Base-by-base conservation (phyloP, 2,329 filamentous ascomycete genomes). In the Diaporthe longicolla region DNA sequence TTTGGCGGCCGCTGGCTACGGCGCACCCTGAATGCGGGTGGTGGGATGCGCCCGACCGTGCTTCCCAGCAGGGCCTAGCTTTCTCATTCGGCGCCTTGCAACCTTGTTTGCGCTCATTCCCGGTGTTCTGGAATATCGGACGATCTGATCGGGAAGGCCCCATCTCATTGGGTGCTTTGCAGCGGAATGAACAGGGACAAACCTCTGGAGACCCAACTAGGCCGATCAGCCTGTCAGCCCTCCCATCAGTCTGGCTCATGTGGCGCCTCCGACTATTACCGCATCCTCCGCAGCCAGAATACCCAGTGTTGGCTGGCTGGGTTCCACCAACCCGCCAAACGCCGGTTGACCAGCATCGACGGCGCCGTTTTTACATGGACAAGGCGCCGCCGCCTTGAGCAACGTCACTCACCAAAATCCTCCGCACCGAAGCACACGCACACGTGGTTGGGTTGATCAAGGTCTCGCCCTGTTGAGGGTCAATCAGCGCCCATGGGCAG, bases 91-190 rank as follows among this genome's bases (percentile, higher is more conserved):
- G 68, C 45, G 45, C 57, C 66, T 59, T 59, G 57, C 52, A 55
- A 58, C 57, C 48, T 45, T 63, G 66, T 48, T 37, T 50, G 59
- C 55, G 55, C 65, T 71, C 45, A 63, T 63, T 69, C 59, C 61
- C 70, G 70, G 70, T 57, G 54, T 58, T 50, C 63, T 72, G 70
- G 45, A 72, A 43, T 72, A 72, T 72, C 61, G 37, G 73, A 74
- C 69, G 73, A 68, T 72, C 59, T 68, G 54, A 72, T 69, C 43
- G 69, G 69, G 69, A 61, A 71, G 48, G 32, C 63, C 50, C 45
- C 69, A 61, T 50, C 40, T 54, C 57, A 69, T 65, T 73, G 61
- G 55, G 21, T 57, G 43, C 55, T 24, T 15, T 43, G 40, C 24
- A 35, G 24, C 48, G 35, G n/a, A 45, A 26, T n/a, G 21, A 26